Base-by-base conservation (phyloP, 2,329 filamentous ascomycete species). In the Xylariales sp. region DNA sequence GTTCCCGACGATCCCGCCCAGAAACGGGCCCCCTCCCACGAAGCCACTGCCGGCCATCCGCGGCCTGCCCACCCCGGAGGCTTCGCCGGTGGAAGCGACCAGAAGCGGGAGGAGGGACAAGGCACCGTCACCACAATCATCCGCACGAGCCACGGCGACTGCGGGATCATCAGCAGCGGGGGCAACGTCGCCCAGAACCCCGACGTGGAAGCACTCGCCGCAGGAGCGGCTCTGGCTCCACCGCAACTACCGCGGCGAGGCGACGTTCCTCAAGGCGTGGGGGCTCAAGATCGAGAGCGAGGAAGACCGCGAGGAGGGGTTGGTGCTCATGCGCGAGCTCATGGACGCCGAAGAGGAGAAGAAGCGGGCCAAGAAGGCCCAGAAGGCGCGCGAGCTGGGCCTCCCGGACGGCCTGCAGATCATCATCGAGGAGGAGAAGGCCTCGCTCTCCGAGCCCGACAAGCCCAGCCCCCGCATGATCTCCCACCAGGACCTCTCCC, bases 211-310 rank as follows among this genome's bases (percentile, higher is more conserved):
- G 6, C 39, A 48, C 15, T 50, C 50, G 10, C 27, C 48, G 3
- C 47, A 49, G 33, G 53, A 55, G 27, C 42, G 52, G 6, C 42
- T 53, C 18, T 55, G 53, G 53, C 33, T 55, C 19, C 53, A 55
- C 40, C 36, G 44, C 20, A 47, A 55, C 28, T 55, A 55, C 40
- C 49, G 52, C 12, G 53, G 53, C 27, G 53, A 55, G 37, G 49
- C 52, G 4, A 47, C 40, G 8, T 55, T 55, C 40, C 40, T 55
- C 19, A 47, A 44, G 15, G 50, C 53, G 6, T 55, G 53, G 53
- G 53, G 53, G 2, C 40, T 54, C 8, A 40, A 45, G 28, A 54
- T 55, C n/a, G 35, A 37, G 8, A 49, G 29, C 15, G 43, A 44
- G 14, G 45, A 49, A n/a, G 53, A 55, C n/a, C 44, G 53, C 5